A percentile compares a stretch with the other conserved stretches of the same genome.
phyloP scores from a whole-genome alignment of 78 protist species.

The Paulinella micropora region DNA sequence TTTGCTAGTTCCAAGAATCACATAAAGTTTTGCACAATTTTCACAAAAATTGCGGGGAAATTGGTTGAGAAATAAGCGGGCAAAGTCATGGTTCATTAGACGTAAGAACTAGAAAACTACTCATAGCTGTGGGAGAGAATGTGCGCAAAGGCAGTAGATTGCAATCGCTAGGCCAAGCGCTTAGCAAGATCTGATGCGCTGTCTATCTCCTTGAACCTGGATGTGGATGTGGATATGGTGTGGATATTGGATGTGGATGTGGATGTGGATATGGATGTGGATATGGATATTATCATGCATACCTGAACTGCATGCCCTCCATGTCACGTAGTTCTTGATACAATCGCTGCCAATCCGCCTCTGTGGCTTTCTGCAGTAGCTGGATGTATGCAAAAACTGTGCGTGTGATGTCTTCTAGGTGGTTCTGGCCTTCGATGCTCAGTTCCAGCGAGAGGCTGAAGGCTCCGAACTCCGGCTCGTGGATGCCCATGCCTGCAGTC shows the following conservation, averaged over 20 bases:
- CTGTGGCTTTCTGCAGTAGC: not conserved
- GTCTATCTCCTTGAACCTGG: not conserved
- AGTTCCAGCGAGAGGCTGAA: constrained; percentile 6
- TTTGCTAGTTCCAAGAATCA: no score
- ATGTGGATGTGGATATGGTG: no score
- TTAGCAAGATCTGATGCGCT: not conserved
- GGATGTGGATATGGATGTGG: no score
- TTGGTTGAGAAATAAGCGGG: no score
- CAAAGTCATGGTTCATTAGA: no score
- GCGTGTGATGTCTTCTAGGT: not conserved
- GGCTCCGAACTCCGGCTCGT: not conserved
- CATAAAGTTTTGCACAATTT: no score
- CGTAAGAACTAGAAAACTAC: no score
- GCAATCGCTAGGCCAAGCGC: not conserved
- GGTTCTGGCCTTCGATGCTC: constrained; percentile 10
- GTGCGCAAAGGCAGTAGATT: no score
- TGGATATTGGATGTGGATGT: no score
- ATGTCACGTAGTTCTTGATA: not conserved
- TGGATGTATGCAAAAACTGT: constrained; percentile 9
- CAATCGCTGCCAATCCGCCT: not conserved
- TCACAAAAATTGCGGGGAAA: no score
- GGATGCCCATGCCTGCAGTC: constrained; percentile 3
- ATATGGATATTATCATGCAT: no score
- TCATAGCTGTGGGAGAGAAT: no score
- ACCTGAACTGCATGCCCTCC: not conserved